These are phyloP conservation scores for Chalaropsis thielavioides DNA, from an alignment of 2,329 filamentous ascomycete genomes.

Conservation along the genomic window DNA sequence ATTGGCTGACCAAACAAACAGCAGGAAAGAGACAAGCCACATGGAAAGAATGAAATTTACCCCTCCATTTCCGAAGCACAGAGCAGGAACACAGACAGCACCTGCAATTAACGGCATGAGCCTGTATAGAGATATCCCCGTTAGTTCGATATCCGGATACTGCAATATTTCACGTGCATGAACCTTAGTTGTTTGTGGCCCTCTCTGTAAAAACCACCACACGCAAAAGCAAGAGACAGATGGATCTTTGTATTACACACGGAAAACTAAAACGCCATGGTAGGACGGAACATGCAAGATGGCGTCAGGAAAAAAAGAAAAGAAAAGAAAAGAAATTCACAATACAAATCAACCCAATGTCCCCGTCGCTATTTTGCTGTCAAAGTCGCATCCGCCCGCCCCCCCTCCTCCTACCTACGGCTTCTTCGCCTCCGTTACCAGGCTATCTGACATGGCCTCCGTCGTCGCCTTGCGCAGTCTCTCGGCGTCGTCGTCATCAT, in stretches of 20 bases:
- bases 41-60: background rate
- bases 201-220: background rate
- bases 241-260: background rate
- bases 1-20: too few species aligned
- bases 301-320: background rate
- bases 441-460: constrained; percentile 43
- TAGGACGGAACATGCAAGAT: too few species aligned
- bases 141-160: background rate
- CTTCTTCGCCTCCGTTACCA: constrained; percentile 31
- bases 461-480: constrained; percentile 51
- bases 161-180: background rate
- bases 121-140: background rate
- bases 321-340: constrained; percentile 1
- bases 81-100: background rate
- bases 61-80: background rate
- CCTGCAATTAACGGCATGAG: too few species aligned
- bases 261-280: background rate
- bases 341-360: constrained; percentile 4
- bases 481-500: constrained; percentile 44
- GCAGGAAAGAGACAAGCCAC: background rate
- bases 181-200: too few species aligned
- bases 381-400: background rate
- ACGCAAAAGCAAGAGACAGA: background rate
- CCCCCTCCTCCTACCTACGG: background rate
- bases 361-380: background rate